phyloP scores from a whole-genome alignment of 1,139 yeast genomes.

The Saccharomyces hybrid region DNA sequence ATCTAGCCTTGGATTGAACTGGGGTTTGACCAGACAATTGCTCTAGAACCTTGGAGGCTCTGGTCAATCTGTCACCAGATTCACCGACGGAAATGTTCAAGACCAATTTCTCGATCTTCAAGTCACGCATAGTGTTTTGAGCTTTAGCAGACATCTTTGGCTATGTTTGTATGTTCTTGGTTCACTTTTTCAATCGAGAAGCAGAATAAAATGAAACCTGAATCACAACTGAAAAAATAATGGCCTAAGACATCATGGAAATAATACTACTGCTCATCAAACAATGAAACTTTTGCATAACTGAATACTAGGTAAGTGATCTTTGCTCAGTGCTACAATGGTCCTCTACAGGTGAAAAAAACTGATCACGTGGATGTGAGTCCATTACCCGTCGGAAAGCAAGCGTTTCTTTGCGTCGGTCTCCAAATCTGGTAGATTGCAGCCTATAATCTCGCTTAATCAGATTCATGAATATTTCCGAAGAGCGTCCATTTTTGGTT shows the following conservation, averaged over 20 bases:
- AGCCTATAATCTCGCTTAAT: neutral
- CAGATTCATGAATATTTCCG: too few species aligned
- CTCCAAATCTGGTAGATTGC: neutral
- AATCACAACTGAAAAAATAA: too few species aligned
- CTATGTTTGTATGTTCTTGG: slow-evolving; percentile 3
- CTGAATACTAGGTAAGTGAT: neutral
- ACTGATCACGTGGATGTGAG: neutral
- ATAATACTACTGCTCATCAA: neutral
- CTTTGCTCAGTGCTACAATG: neutral
- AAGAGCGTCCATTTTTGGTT: too few species aligned
- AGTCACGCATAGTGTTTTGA: slow-evolving; percentile 90
- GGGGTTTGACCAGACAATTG: slow-evolving; percentile 99
- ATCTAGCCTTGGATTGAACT: slow-evolving; percentile 99
- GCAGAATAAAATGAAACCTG: too few species aligned
- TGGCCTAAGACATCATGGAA: too few species aligned
- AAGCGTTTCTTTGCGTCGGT: neutral
- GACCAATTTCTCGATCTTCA: slow-evolving; percentile 98
- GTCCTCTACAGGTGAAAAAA: neutral
- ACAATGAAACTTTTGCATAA: neutral
- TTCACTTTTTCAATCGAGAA: too few species aligned
- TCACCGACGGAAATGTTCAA: slow-evolving; percentile 99
- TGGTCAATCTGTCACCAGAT: slow-evolving; percentile 99
- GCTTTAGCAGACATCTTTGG: slow-evolving; percentile 37
- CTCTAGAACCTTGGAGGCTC: slow-evolving; percentile 99
- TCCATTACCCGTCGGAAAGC: neutral